Evolutionary conservation across 306 rosid genomes (phyloP), one percentile per base, ranked within the genome.

Genomic region (Rubus idaeus): DNA sequence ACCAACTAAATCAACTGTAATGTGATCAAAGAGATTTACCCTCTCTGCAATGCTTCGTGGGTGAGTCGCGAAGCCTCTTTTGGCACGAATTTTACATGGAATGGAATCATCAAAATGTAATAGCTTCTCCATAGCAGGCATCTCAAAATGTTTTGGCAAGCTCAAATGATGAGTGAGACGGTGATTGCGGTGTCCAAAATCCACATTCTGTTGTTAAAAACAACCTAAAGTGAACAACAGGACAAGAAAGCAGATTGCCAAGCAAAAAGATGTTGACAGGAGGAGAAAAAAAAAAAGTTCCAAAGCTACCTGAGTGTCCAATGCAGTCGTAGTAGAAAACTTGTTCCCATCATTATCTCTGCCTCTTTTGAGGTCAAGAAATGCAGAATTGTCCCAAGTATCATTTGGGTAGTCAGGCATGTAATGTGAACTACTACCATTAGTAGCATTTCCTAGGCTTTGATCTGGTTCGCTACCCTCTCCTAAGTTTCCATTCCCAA

Each of bases 1-100:
- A 40, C 60, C 4, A 55, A 9, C 23, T 50, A 44, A 65, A 57
- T 35, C 14, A 67, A 53, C 16, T 3, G 17, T 58, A 21, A 49
- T 3, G 13, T 5, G 51, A 55, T 18, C 30, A 60, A 82, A 1
- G 41, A 78, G 74, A 81, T 68, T 76, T 86, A 89, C 98, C 93
- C 98, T 85, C 83, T 94, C 98, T 39, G 98, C 98, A 75, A 94
- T 91, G 90, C 97, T 94, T 81, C 98, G 87, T 3, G 98, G 98
- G 74, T 94, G 98, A 58, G 98, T 94, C 69, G 98, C 98, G 17
- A 84, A 94, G 70, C 98, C 98, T 86, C 98, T 76, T 85, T 94
- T 94, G 40, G 98, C 98, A 61, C 98, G 85, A 78, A 80, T 82
- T 87, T 91, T 90, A 77, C 93, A 89, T 71, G 91, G 97, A 70